These are phyloP conservation scores for Mentha longifolia DNA, from an alignment of 257 asterid genomes.

Conservation along the genomic window DNA sequence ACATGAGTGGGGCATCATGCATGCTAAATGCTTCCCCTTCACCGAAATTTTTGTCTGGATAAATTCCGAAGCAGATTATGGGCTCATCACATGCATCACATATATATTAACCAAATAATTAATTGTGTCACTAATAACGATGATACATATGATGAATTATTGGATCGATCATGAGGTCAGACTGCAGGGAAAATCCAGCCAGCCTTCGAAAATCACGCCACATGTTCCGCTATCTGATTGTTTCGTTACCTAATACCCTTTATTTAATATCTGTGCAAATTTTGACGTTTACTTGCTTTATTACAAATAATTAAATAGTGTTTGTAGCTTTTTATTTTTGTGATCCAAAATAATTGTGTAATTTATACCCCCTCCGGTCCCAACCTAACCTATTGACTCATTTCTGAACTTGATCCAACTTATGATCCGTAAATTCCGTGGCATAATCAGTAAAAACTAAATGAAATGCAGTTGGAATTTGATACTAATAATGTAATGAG, in stretches of 20 bases:
- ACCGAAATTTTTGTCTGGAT: neutral
- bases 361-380: too few species aligned
- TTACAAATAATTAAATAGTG: neutral
- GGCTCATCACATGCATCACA: too few species aligned
- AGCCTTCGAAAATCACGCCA: conserved; percentile 29
- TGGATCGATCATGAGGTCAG: neutral
- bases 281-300: neutral
- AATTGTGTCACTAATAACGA: too few species aligned
- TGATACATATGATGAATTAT: too few species aligned
- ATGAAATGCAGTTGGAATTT: too few species aligned
- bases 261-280: neutral
- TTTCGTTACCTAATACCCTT: conserved; percentile 13
- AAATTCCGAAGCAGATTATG: too few species aligned
- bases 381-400: too few species aligned
- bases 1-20: neutral
- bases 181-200: neutral
- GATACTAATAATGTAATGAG: too few species aligned
- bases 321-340: neutral
- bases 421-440: too few species aligned
- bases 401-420: neutral
- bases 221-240: conserved; percentile 23
- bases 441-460: neutral
- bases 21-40: neutral
- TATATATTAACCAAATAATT: too few species aligned
- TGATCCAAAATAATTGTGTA: neutral